Evolutionary conservation across 148 eudicot genomes (phyloP).

Genomic region (Rhododendron ovatum): DNA sequence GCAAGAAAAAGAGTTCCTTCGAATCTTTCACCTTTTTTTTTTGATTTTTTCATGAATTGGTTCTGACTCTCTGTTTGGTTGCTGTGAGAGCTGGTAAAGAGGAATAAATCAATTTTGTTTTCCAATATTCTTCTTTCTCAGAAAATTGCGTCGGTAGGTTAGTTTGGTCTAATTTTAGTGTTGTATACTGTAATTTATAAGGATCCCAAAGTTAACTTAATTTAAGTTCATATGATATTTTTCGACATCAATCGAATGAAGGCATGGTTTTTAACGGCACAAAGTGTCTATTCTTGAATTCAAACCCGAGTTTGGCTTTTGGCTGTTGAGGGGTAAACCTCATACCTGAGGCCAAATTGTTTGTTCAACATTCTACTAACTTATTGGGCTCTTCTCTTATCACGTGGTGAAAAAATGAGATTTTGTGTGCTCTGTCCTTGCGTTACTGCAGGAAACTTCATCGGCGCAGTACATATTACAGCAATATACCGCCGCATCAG

Average conservation of each 20-base stretch:
- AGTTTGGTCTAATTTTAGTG: not conserved
- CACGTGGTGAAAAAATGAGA: not conserved
- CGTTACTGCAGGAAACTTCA: slow-evolving; percentile 41
- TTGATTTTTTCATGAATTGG: not conserved
- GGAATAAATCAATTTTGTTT: not conserved
- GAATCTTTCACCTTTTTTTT: not conserved
- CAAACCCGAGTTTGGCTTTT: not conserved
- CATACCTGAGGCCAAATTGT: too few species aligned
- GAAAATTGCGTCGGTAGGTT: not conserved
- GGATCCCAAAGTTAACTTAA: not conserved
- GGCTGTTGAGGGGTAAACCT: not conserved
- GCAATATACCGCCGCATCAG: slow-evolving; percentile 57
- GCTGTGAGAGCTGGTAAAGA: not conserved
- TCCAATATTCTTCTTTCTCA: not conserved
- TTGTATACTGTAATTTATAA: not conserved
- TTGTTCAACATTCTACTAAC: not conserved
- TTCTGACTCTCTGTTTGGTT: not conserved
- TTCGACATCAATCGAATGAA: not conserved
- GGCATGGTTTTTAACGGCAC: not conserved
- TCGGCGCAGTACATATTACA: slow-evolving; percentile 58
- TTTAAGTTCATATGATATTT: not conserved
- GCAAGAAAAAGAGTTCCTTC: not conserved
- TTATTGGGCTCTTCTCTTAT: not conserved
- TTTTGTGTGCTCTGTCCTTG: not conserved
- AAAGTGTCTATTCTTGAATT: not conserved